phyloP scores from a whole-genome alignment of 2,329 filamentous ascomycete genomes.

The Coniochaeta sp. region DNA sequence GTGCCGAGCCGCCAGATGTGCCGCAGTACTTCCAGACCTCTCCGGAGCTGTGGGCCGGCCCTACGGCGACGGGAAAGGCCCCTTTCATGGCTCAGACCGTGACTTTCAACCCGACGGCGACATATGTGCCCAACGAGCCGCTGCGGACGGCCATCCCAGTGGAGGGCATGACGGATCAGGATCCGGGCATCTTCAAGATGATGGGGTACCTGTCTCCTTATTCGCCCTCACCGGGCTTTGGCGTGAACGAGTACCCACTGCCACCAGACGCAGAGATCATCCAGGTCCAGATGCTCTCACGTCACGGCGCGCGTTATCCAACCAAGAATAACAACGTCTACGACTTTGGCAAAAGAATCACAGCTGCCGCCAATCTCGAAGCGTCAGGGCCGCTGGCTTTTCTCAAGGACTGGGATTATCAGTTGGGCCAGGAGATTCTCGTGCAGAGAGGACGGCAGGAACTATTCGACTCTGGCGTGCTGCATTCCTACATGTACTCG shows the following conservation, averaged over 20 bases:
- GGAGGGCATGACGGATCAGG: conserved; percentile 43
- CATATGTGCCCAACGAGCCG: conserved; percentile 61
- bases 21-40: conserved; percentile 58
- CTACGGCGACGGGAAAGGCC: conserved; percentile 61
- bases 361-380: conserved; percentile 40
- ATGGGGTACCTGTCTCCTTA: conserved; percentile 67
- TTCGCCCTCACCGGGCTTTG: conserved; percentile 64
- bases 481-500: conserved; percentile 68
- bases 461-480: conserved; percentile 58
- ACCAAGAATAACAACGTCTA: conserved; percentile 50
- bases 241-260: conserved; percentile 63
- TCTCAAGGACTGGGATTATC: conserved; percentile 60
- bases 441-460: conserved; percentile 65
- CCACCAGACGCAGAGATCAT: conserved; percentile 60
- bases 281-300: conserved; percentile 65
- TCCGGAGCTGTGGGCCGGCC: conserved; percentile 53
- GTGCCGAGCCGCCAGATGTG: conserved; percentile 28
- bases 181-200: conserved; percentile 61
- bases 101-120: conserved; percentile 54
- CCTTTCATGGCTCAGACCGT: conserved; percentile 68
- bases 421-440: conserved; percentile 63
- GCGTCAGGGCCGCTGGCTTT: conserved; percentile 56
- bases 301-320: conserved; percentile 69
- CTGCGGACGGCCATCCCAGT: conserved; percentile 66
- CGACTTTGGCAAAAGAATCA: conserved; percentile 48